phyloP scores from a whole-genome alignment of 306 rosid species.

The Castanea crenata region DNA sequence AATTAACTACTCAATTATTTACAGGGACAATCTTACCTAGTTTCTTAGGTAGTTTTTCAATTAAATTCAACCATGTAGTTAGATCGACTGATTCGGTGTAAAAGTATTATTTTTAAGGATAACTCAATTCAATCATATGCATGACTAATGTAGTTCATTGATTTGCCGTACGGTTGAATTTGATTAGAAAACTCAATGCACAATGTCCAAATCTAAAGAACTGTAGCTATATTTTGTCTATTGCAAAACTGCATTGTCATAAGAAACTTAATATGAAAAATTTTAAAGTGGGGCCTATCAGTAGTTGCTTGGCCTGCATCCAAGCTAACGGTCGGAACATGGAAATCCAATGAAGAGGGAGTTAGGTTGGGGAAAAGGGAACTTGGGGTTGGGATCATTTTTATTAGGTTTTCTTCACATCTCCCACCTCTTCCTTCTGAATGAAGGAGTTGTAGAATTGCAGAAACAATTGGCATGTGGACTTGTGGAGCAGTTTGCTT shows the following conservation, averaged over 20 bases:
- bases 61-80: too few species aligned
- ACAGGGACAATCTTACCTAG: too few species aligned
- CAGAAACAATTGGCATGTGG: conserved; percentile 18
- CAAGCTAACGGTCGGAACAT: conserved; percentile 42
- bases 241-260: background rate
- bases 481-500: conserved; percentile 34
- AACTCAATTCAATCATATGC: too few species aligned
- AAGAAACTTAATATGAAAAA: conserved; percentile 2
- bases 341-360: conserved; percentile 21
- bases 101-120: too few species aligned
- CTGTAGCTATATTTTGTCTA: too few species aligned
- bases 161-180: too few species aligned
- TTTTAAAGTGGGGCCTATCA: conserved; percentile 22
- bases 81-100: too few species aligned
- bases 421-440: conserved; percentile 28
- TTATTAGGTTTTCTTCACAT: conserved; percentile 4
- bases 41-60: too few species aligned
- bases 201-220: too few species aligned
- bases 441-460: conserved; percentile 16
- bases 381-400: conserved; percentile 14
- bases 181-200: too few species aligned
- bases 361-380: conserved; percentile 45
- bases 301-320: conserved; percentile 41
- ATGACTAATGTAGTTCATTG: too few species aligned
- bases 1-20: background rate